Percentiles rank a stretch among this genome's conserved stretches.
phyloP scores from a whole-genome alignment of 352 stramenopile genomes.

The Phytophthora meadii region DNA sequence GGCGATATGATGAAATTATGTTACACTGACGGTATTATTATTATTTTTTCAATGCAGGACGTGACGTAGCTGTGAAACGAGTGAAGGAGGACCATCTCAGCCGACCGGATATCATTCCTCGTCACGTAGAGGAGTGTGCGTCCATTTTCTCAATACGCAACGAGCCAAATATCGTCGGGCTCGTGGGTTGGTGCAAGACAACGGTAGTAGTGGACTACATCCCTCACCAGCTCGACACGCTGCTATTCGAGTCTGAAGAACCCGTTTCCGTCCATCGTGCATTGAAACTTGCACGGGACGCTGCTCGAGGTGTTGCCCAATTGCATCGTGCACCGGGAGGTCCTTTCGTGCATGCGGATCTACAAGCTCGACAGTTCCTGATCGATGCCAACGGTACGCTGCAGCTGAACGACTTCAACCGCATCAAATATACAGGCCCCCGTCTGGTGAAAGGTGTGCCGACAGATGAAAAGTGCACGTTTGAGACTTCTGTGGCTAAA shows the following conservation, averaged over 20 bases:
- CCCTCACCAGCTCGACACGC: slow-evolving; percentile 61
- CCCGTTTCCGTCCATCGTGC: slow-evolving; percentile 52
- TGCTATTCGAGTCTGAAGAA: slow-evolving; percentile 62
- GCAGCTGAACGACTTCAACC: slow-evolving; percentile 86
- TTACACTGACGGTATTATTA: not conserved
- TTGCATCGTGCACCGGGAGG: slow-evolving; percentile 69
- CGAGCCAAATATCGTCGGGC: slow-evolving; percentile 71
- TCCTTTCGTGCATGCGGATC: slow-evolving; percentile 81
- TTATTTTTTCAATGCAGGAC: slow-evolving; percentile 36
- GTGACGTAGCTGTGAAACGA: slow-evolving; percentile 69
- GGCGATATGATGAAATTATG: too few species aligned
- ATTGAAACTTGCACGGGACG: slow-evolving; percentile 59
- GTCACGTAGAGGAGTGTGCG: slow-evolving; percentile 75
- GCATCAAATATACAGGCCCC: slow-evolving; percentile 71
- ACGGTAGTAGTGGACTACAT: slow-evolving; percentile 83
- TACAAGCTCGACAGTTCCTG: slow-evolving; percentile 84
- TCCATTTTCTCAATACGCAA: slow-evolving; percentile 76
- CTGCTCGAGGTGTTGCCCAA: slow-evolving; percentile 65
- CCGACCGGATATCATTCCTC: slow-evolving; percentile 68
- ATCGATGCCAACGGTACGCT: slow-evolving; percentile 62
- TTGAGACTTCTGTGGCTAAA: slow-evolving; percentile 70
- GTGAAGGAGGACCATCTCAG: slow-evolving; percentile 68
- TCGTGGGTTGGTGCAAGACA: slow-evolving; percentile 81
- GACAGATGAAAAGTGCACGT: slow-evolving; percentile 61
- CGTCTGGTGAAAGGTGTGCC: slow-evolving; percentile 40